Evolutionary conservation across 257 asterid species (phyloP).

Genomic region (Solanum neorickii): DNA sequence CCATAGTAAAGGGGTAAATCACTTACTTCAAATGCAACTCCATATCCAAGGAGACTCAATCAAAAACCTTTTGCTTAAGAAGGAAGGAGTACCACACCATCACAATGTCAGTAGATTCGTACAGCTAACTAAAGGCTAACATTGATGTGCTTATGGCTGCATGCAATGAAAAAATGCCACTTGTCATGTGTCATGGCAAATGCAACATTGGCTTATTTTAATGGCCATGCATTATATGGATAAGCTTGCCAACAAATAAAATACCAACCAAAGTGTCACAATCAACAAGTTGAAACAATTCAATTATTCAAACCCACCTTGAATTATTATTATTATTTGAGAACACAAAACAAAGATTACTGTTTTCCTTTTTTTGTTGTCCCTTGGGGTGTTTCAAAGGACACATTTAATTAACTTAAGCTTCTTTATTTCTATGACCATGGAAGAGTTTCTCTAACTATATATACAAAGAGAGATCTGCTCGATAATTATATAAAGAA

Average conservation of each 20-base stretch:
- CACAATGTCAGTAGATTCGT: too few relatives aligned
- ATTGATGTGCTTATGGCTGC: too few relatives aligned
- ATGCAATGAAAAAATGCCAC: not conserved
- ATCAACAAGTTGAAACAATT: not conserved
- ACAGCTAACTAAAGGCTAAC: too few relatives aligned
- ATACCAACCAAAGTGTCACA: not conserved
- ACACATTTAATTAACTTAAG: not conserved
- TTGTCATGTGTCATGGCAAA: not conserved
- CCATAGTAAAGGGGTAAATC: not conserved
- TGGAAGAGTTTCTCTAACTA: not conserved
- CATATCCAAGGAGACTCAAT: not conserved
- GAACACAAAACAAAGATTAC: not conserved
- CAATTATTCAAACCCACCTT: too few relatives aligned
- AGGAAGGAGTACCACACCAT: not conserved
- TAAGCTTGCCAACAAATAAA: not conserved
- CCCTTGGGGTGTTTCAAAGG: not conserved
- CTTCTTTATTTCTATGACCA: not conserved
- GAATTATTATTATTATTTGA: not conserved
- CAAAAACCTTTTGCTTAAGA: accelerated
- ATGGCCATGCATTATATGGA: not conserved
- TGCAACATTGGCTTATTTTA: not conserved
- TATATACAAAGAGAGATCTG: not conserved
- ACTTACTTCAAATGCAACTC: not conserved
- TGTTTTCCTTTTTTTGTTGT: not conserved
- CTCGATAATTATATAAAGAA: not conserved